Evolutionary conservation across 345 rosid species (phyloP), one percentile per base, ranked within the genome.

Genomic region (Luvunga scandens): DNA sequence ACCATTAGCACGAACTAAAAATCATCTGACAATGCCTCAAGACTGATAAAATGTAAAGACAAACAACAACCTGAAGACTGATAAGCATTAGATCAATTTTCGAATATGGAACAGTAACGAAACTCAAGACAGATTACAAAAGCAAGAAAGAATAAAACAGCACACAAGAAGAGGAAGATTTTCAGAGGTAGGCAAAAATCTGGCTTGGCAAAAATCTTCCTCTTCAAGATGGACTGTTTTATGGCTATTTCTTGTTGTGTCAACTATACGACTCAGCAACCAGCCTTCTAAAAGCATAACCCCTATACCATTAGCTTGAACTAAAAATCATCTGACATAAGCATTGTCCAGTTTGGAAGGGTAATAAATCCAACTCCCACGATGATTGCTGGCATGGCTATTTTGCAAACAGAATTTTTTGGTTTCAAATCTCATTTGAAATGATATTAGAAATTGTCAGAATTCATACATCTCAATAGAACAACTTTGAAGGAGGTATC

Each of bases 11-110:
- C 12, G 31, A 62, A 62, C 66, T 0, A 25, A 62, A n/a, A 60
- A 60, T 60, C 24, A 8, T 10, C 63, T 50, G 56, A 18, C 56
- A 50, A 31, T 31, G 33, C 33, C 33, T 31, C 42, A 93, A 66
- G 34, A 83, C 92, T 45, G 98, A 91, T 73, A 94, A 83, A 68
- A 89, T 66, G 79, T 92, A 96, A 75, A 95, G 97, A 83, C 90
- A 91, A 77, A 85, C 53, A 13, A 87, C n/a, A n/a, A n/a, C n/a
- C 87, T 95, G 90, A 81, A 85, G 71, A 31, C 34, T 77, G 45
- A 72, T 63, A 56, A 10, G 28, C 16, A 53, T 3, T 45, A 66
- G 57, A 78, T 71, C 27, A 72, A 48, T 9, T 25, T 56, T 55
- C 9, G 18, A 25, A 24, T 45, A 36, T 1, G n/a, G n/a, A n/a